phyloP scores from a whole-genome alignment of 345 rosid species.

The Noccaea bulbosa region DNA sequence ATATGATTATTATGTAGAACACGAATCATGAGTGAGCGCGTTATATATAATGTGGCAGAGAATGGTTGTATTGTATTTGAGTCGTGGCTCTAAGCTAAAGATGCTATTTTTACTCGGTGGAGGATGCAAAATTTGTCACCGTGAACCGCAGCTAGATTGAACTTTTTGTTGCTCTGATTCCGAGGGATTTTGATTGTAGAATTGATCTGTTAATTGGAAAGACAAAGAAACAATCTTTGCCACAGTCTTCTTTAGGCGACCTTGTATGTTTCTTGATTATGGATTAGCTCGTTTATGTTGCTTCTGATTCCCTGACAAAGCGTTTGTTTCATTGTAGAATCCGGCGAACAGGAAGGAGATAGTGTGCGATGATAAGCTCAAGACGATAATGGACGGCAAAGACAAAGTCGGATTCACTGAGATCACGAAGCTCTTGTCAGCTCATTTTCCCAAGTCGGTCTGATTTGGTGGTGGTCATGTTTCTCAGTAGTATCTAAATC shows the following conservation, averaged over 20 bases:
- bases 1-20: too few species aligned
- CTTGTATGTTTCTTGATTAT: too few species aligned
- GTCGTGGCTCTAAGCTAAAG: too few species aligned
- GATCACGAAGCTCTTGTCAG: constrained; percentile 66
- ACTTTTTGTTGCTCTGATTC: background rate
- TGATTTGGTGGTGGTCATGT: constrained; percentile 33
- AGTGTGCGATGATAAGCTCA: constrained; percentile 73
- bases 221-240: background rate
- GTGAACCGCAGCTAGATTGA: background rate
- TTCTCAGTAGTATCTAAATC: background rate
- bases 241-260: background rate
- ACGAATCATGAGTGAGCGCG: too few species aligned
- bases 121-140: background rate
- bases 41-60: too few species aligned
- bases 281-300: too few species aligned
- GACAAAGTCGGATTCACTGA: constrained; percentile 73
- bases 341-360: constrained; percentile 72
- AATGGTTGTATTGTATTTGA: too few species aligned
- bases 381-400: constrained; percentile 70
- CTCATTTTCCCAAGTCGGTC: constrained; percentile 64
- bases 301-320: background rate
- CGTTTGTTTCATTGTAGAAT: constrained; percentile 54
- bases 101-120: too few species aligned
- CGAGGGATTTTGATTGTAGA: background rate
- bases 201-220: background rate